A percentile compares a stretch with the other conserved stretches of the same genome.
These are phyloP conservation scores for Guadua angustifolia DNA, from an alignment of 176 grass and related monocot species.

Conservation along the genomic window DNA sequence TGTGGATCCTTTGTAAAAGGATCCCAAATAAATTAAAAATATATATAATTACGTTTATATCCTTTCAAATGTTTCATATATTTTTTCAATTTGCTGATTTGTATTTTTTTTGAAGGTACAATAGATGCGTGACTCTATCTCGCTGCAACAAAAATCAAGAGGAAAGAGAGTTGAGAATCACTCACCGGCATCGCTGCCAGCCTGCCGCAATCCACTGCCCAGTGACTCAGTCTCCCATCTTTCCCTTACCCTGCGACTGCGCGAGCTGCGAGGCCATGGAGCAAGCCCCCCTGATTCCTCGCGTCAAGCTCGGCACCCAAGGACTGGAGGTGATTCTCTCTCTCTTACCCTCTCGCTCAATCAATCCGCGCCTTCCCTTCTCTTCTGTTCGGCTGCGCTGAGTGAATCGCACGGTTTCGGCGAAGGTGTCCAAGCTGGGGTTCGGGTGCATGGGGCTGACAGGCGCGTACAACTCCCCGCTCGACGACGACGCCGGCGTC, in stretches of 20 bases:
- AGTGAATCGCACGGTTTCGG: not conserved
- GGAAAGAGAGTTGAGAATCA: no score
- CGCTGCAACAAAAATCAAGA: no score
- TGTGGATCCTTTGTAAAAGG: no score
- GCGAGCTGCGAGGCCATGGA: slow-evolving; percentile 46
- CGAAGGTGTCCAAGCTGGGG: slow-evolving; percentile 81
- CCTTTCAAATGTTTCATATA: no score
- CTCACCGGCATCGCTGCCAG: no score
- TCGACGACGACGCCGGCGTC: slow-evolving; percentile 56
- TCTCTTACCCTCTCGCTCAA: not conserved
- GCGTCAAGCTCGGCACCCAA: slow-evolving; percentile 54
- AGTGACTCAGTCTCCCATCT: not conserved
- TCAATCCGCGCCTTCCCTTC: no score
- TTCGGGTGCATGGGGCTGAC: slow-evolving; percentile 77
- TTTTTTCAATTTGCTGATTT: no score
- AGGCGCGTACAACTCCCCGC: slow-evolving; percentile 57
- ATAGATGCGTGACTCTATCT: no score
- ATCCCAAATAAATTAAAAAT: no score
- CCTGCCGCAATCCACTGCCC: not conserved
- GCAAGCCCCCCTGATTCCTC: slow-evolving; percentile 27
- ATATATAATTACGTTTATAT: no score
- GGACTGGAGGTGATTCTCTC: slow-evolving; percentile 49
- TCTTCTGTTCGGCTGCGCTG: not conserved
- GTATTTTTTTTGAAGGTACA: no score
- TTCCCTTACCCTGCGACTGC: no score